These are phyloP conservation scores for Pythium chondricola DNA, from an alignment of 352 stramenopile species.

Conservation along the genomic window DNA sequence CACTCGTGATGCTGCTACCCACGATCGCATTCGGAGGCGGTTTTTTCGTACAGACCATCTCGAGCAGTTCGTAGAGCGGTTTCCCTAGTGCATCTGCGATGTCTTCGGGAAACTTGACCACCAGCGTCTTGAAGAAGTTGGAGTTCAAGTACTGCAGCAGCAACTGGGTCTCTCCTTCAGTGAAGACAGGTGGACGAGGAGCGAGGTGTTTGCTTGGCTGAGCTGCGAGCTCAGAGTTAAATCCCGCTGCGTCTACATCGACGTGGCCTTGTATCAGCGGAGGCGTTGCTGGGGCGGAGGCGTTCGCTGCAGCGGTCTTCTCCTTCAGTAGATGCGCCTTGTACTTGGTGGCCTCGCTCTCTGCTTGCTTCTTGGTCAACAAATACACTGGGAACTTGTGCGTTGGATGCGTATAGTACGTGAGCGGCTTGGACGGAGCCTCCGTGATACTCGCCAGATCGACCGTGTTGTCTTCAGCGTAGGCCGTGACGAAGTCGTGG, in stretches of 20 bases:
- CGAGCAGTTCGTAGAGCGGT: conserved; percentile 84
- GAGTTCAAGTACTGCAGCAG: conserved; percentile 83
- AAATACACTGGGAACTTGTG: conserved; percentile 59
- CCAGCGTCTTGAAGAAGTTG: conserved; percentile 65
- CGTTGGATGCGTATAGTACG: conserved; percentile 35
- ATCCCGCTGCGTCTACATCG: conserved; percentile 31
- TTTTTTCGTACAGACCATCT: conserved; percentile 87
- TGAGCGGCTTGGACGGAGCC: not conserved
- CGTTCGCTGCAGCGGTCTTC: not conserved
- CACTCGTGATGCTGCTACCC: conserved; percentile 17
- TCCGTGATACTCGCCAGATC: not conserved
- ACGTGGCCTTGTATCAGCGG: conserved; percentile 32
- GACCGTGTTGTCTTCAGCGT: conserved; percentile 20
- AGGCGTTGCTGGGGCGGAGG: not conserved
- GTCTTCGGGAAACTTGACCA: conserved; percentile 70
- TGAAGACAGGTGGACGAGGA: conserved; percentile 12
- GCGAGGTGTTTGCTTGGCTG: too few species aligned
- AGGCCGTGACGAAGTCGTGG: conserved; percentile 68
- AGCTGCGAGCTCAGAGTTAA: not conserved
- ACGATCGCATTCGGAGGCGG: conserved; percentile 31
- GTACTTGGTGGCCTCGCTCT: conserved; percentile 32
- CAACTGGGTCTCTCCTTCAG: conserved; percentile 46
- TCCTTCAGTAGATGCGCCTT: conserved; percentile 13
- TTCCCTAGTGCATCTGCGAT: conserved; percentile 73
- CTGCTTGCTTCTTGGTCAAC: conserved; percentile 35